Evolutionary conservation across 1,139 yeast species (phyloP), one percentile per base, ranked within the genome.

Genomic region (Yamadazyma taylorii): DNA sequence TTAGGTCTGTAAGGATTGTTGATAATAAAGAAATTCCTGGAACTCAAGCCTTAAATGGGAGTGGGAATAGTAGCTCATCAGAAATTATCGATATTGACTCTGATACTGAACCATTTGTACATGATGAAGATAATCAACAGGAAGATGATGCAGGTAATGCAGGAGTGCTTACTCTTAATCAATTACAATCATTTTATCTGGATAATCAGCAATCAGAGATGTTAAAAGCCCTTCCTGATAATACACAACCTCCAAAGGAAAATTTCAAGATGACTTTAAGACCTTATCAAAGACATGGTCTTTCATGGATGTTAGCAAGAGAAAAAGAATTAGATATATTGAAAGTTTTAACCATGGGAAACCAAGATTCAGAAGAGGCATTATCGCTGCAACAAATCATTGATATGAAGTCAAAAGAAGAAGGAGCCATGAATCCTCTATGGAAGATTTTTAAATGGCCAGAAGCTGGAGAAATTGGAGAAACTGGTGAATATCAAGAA

Each of bases 401-500:
- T 5, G 52, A 49, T 5, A 55, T 66, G 7, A 51, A 56, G 23
- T 56, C 57, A 10, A 51, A 52, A 34, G 66, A 62, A 23, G 74
- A 71, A n/a, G 83, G 79, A 3, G 66, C 79, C 19, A 73, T 85
- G 67, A 87, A 89, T 53, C 98, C 97, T 0, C 61, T 92, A 22
- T 92, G 97, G 97, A 79, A 79, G 42, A 79, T 79, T 38, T 85
- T 78, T 51, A 64, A 62, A 41, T 90, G 95, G 94, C 96, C 96
- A 3, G 59, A 56, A 17, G 68, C 73, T 45, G 4, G 61, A 61
- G 30, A 30, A 8, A 17, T n/a, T n/a, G n/a, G n/a, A n/a, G n/a
- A n/a, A n/a, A n/a, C n/a, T n/a, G n/a, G 27, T 61, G 30, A 19
- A 3, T 26, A 26, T 23, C 26, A 24, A 9, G 33, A 28, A 13